These are phyloP conservation scores for Paxillus involutus DNA, from an alignment of 768 basidiomycete genomes.

Conservation along the genomic window DNA sequence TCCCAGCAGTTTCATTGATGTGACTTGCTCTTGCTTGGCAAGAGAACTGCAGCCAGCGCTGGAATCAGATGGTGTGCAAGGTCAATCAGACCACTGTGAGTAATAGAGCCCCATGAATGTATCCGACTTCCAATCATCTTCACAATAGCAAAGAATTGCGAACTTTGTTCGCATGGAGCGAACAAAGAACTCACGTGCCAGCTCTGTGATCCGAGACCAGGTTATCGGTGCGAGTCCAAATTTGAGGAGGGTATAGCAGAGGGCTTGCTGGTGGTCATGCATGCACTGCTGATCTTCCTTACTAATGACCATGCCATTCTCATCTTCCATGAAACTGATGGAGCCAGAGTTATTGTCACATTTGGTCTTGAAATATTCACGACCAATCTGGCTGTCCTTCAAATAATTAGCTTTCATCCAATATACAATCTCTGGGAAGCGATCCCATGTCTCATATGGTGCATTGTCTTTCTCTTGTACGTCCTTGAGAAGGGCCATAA, in stretches of 20 bases:
- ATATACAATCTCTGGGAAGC: not conserved
- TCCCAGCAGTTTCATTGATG: too few relatives aligned
- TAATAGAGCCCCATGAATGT: not conserved
- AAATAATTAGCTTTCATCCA: not conserved
- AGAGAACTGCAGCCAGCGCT: too few relatives aligned
- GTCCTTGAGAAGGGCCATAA: not conserved
- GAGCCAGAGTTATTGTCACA: not conserved
- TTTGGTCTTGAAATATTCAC: not conserved
- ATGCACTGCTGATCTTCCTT: not conserved
- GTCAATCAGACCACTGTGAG: not conserved
- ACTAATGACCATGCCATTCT: not conserved
- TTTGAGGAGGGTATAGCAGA: not conserved
- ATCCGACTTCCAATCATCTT: not conserved
- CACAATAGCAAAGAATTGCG: not conserved
- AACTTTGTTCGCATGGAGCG: not conserved
- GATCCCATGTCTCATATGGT: not conserved
- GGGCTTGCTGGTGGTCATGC: not conserved
- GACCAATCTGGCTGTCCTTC: not conserved
- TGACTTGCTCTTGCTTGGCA: not conserved
- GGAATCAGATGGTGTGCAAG: not conserved
- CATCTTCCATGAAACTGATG: not conserved
- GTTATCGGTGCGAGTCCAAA: not conserved
- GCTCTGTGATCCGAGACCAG: not conserved
- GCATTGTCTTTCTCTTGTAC: not conserved
- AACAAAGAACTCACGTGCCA: not conserved